These are phyloP conservation scores for Ananas comosus DNA, from an alignment of 176 grass and related monocot genomes.

Conservation along the genomic window DNA sequence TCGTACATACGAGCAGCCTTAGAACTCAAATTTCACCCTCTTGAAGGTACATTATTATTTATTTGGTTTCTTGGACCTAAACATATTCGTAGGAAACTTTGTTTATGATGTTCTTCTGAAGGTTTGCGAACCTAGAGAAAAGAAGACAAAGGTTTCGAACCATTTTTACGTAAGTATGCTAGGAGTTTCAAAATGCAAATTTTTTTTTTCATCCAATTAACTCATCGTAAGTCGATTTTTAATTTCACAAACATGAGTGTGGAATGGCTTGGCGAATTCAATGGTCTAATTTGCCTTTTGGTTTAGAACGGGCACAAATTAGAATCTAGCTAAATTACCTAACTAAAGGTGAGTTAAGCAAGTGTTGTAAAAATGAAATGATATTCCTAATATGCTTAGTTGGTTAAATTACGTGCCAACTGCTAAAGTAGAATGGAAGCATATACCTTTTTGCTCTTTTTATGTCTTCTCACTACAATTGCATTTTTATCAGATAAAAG, in stretches of 20 bases:
- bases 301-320: too few species aligned
- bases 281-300: too few species aligned
- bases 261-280: too few species aligned
- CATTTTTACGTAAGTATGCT: conserved; percentile 69
- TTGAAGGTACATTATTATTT: conserved; percentile 41
- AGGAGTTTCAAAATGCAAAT: background rate
- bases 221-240: background rate
- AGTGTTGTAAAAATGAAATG: too few species aligned
- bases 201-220: conserved; percentile 7
- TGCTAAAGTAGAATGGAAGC: too few species aligned
- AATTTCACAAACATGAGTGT: background rate
- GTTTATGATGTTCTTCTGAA: conserved; percentile 6
- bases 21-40: conserved; percentile 74
- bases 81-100: background rate
- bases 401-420: too few species aligned
- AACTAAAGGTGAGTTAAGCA: too few species aligned
- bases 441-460: too few species aligned
- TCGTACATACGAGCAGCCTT: conserved; percentile 52
- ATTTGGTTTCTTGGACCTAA: conserved; percentile 6
- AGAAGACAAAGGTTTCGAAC: conserved; percentile 89
- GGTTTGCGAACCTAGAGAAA: conserved; percentile 75
- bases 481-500: too few species aligned
- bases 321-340: too few species aligned
- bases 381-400: too few species aligned
- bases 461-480: too few species aligned